Conservation (phyloP, 495 filamentous ascomycete genomes). For the Talaromyces proteolyticus region DNA sequence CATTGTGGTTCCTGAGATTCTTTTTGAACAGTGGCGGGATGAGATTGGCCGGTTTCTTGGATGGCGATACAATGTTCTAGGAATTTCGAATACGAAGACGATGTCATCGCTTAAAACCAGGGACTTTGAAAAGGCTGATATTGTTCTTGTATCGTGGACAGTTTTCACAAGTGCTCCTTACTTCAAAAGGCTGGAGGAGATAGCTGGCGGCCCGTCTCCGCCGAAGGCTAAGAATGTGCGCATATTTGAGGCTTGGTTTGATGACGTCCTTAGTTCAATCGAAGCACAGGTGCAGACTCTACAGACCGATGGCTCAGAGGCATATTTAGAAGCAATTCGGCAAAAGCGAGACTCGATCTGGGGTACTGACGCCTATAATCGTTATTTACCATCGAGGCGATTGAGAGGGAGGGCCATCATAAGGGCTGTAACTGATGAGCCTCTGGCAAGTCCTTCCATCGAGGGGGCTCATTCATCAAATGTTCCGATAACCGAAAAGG, state of each 20-base stretch:
- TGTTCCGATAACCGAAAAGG: background rate
- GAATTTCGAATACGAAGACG: slow-evolving; percentile 22
- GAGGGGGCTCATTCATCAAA: background rate
- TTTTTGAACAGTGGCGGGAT: slow-evolving; percentile 60
- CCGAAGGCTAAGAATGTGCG: slow-evolving; percentile 32
- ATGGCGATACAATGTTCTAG: slow-evolving; percentile 29
- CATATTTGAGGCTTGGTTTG: slow-evolving; percentile 49
- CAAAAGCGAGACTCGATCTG: slow-evolving; percentile 16
- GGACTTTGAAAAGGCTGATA: slow-evolving; percentile 41
- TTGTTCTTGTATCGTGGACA: slow-evolving; percentile 50
- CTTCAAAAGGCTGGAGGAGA: slow-evolving; percentile 38
- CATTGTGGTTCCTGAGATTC: slow-evolving; percentile 57
- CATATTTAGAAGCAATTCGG: slow-evolving; percentile 21
- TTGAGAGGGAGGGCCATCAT: background rate
- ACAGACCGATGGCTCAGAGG: slow-evolving; percentile 13
- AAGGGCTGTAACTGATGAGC: slow-evolving; percentile 4
- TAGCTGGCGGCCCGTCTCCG: slow-evolving; percentile 41
- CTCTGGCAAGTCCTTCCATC: too few species aligned
- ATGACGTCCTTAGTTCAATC: slow-evolving; percentile 31
- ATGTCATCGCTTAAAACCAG: slow-evolving; percentile 28
- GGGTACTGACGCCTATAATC: slow-evolving; percentile 4
- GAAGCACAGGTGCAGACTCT: slow-evolving; percentile 34
- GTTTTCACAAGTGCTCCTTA: slow-evolving; percentile 43
- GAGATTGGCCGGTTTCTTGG: slow-evolving; percentile 58
- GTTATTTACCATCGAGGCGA: slow-evolving; percentile 2